Evolutionary conservation across 2,329 filamentous ascomycete species (phyloP).

Genomic region (Botrytis deweyae): DNA sequence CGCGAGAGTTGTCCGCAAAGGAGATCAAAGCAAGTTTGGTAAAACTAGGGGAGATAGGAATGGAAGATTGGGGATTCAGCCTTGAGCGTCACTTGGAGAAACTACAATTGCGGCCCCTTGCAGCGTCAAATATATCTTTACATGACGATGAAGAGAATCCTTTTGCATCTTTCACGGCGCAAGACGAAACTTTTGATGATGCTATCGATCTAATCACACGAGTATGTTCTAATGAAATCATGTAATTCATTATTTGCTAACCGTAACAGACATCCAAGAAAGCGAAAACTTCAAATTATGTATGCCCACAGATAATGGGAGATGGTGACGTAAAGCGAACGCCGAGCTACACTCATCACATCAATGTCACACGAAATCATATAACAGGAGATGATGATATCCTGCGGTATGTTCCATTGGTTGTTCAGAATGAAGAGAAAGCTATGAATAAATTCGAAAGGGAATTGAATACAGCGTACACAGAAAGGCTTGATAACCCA

Average conservation of each 20-base stretch:
- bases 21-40: background rate
- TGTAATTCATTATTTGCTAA: slow-evolving; percentile 19
- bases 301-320: slow-evolving; percentile 23
- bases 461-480: slow-evolving; percentile 31
- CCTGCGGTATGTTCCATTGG: slow-evolving; percentile 33
- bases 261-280: slow-evolving; percentile 24
- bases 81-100: background rate
- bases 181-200: slow-evolving; percentile 18
- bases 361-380: slow-evolving; percentile 32
- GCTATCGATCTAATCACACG: slow-evolving; percentile 18
- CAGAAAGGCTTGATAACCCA: slow-evolving; percentile 20
- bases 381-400: slow-evolving; percentile 34
- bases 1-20: background rate
- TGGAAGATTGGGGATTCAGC: slow-evolving; percentile 1
- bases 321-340: slow-evolving; percentile 26
- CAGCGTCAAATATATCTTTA: slow-evolving; percentile 5
- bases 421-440: slow-evolving; percentile 23
- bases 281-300: slow-evolving; percentile 21
- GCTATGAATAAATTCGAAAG: slow-evolving; percentile 25
- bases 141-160: slow-evolving; percentile 28
- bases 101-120: background rate
- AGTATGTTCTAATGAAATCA: slow-evolving; percentile 20
- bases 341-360: slow-evolving; percentile 33
- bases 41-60: background rate
- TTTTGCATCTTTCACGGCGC: slow-evolving; percentile 27